phyloP scores from a whole-genome alignment of 2,329 filamentous ascomycete species.

The Fusarium sp. region DNA sequence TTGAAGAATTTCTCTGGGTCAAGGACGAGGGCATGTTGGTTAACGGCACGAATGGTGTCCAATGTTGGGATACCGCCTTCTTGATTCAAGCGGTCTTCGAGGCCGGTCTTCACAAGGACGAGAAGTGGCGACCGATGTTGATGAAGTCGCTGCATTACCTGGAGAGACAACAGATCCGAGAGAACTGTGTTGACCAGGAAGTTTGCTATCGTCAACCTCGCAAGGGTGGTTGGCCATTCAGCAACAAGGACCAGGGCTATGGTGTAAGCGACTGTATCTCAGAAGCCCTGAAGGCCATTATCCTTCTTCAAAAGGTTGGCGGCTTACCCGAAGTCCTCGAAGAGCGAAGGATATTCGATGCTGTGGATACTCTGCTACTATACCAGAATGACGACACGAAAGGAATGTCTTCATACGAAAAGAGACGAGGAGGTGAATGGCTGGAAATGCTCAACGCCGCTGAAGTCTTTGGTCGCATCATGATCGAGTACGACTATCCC shows the following conservation, averaged over 20 bases:
- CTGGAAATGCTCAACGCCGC: constrained; percentile 93
- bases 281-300: constrained; percentile 87
- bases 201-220: constrained; percentile 89
- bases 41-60: constrained; percentile 98
- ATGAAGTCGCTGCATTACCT: constrained; percentile 85
- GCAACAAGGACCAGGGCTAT: constrained; percentile 91
- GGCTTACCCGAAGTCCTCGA: constrained; percentile 80
- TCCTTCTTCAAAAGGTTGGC: constrained; percentile 83
- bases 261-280: constrained; percentile 95
- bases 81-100: constrained; percentile 84
- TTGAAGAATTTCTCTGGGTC: constrained; percentile 91
- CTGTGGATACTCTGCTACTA: constrained; percentile 88
- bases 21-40: constrained; percentile 92
- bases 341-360: constrained; percentile 83
- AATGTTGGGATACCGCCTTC: constrained; percentile 96
- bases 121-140: constrained; percentile 85
- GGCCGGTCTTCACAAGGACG: constrained; percentile 80
- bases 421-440: constrained; percentile 78
- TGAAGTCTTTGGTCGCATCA: constrained; percentile 95
- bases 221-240: constrained; percentile 97
- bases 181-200: constrained; percentile 81
- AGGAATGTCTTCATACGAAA: constrained; percentile 91
- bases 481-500: constrained; percentile 98
- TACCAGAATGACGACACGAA: constrained; percentile 86
- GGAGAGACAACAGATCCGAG: constrained; percentile 89